A percentile compares a stretch with the other conserved stretches of the same genome.
phyloP scores from a whole-genome alignment of 108 stramenopile genomes.

The Hondaea fermentalgiana region DNA sequence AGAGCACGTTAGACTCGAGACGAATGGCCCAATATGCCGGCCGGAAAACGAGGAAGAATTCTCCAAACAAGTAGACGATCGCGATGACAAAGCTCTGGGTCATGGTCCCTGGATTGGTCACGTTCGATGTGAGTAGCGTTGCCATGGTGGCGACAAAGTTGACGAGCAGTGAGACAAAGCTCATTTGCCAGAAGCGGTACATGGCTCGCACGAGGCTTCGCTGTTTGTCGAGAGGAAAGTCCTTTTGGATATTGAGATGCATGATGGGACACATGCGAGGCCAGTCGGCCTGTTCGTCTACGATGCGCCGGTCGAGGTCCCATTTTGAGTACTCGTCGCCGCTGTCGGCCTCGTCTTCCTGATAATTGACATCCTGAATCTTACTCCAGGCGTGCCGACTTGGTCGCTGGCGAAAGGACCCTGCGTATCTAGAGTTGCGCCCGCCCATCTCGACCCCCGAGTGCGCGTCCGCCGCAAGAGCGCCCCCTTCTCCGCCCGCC shows the following conservation, averaged over 20 bases:
- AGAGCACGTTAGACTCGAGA: slow-evolving; percentile 16
- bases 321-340: not conserved
- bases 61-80: not conserved
- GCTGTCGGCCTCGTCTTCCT: not conserved
- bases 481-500: too few species aligned
- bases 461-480: too few species aligned
- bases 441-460: not conserved
- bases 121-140: slow-evolving; percentile 7
- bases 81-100: not conserved
- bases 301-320: not conserved
- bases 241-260: slow-evolving; percentile 9
- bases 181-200: not conserved
- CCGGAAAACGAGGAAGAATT: not conserved
- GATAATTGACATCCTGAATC: slow-evolving; percentile 6
- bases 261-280: not conserved
- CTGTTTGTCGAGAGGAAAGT: not conserved
- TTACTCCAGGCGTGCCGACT: slow-evolving; percentile 8
- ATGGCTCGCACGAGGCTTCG: not conserved
- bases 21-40: slow-evolving; percentile 1
- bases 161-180: not conserved
- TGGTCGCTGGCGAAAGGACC: not conserved
- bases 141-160: slow-evolving; percentile 17
- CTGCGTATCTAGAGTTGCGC: not conserved
- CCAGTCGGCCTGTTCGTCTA: not conserved
- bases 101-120: not conserved